Evolutionary conservation across 768 basidiomycete species (phyloP).

Genomic region (Russula sp.): DNA sequence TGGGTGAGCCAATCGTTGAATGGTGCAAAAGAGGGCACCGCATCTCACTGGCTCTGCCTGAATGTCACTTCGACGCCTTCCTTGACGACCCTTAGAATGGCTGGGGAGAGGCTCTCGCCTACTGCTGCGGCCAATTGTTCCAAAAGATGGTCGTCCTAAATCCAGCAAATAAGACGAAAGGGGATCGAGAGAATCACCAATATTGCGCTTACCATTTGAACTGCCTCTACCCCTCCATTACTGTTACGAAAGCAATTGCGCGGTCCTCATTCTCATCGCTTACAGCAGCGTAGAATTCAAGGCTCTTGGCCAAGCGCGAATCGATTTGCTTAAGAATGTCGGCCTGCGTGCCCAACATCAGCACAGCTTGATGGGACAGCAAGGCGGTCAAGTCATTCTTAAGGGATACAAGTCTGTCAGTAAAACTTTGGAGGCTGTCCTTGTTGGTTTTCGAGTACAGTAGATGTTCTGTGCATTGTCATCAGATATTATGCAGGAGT

Average conservation of each 20-base stretch:
- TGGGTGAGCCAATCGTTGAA: not conserved
- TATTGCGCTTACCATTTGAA: conserved; percentile 9
- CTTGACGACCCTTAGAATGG: conserved; percentile 10
- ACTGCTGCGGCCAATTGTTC: conserved; percentile 15
- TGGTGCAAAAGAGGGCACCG: not conserved
- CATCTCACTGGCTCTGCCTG: conserved; percentile 23
- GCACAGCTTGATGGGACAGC: conserved; percentile 20
- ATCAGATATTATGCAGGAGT: not conserved
- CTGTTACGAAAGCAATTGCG: conserved; percentile 13
- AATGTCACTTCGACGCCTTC: conserved; percentile 8
- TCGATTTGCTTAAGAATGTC: conserved; percentile 18
- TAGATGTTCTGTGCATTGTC: conserved; percentile 7
- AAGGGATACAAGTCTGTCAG: conserved; percentile 1
- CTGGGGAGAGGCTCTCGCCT: conserved; percentile 16
- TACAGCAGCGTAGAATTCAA: conserved; percentile 1
- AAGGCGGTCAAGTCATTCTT: conserved; percentile 14
- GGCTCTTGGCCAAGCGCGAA: not conserved
- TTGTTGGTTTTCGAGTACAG: conserved; percentile 14
- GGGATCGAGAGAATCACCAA: not conserved
- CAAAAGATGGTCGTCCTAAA: conserved; percentile 16
- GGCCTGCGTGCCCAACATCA: conserved; percentile 11
- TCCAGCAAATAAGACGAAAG: not conserved
- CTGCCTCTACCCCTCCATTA: conserved; percentile 21
- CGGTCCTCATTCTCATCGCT: conserved; percentile 9
- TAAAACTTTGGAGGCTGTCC: conserved; percentile 7